Conservation (phyloP, 805 yeast species). For the Yamadazyma takamatsuzukensis region DNA sequence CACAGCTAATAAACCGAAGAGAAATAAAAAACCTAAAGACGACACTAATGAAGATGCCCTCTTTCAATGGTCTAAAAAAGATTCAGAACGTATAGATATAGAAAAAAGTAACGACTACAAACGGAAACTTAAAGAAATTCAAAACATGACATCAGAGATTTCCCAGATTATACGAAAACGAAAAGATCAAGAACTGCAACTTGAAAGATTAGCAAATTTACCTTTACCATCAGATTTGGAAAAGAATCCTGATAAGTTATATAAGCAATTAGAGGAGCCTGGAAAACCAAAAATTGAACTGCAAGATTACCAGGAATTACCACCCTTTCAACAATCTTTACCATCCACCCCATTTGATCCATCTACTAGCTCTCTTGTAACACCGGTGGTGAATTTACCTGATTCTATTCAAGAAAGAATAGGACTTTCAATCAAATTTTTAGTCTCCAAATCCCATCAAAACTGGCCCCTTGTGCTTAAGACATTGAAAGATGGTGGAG, state of each 20-base stretch:
- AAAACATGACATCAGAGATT: slow-evolving; percentile 26
- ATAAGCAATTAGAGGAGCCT: slow-evolving; percentile 8
- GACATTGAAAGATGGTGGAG: slow-evolving; percentile 31
- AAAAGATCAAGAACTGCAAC: slow-evolving; percentile 16
- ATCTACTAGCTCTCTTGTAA: slow-evolving; percentile 10
- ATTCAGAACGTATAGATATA: slow-evolving; percentile 15
- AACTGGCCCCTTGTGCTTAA: slow-evolving; percentile 48
- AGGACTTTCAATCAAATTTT: slow-evolving; percentile 36
- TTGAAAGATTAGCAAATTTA: slow-evolving; percentile 10
- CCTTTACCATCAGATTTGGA: slow-evolving; percentile 17
- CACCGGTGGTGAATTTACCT: slow-evolving; percentile 33
- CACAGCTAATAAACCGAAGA: not conserved
- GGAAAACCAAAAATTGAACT: not conserved
- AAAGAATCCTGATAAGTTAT: slow-evolving; percentile 12
- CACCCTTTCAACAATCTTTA: too few species aligned
- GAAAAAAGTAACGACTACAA: slow-evolving; percentile 21
- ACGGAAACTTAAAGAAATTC: slow-evolving; percentile 24
- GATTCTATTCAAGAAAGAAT: slow-evolving; percentile 29
- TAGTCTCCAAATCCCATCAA: slow-evolving; percentile 36
- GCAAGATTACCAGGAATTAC: not conserved
- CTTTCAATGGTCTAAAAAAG: slow-evolving; percentile 19
- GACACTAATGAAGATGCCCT: not conserved
- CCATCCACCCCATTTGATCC: slow-evolving; percentile 8
- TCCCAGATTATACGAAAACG: slow-evolving; percentile 19
- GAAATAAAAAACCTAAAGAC: not conserved